phyloP scores from a whole-genome alignment of 2,329 filamentous ascomycete genomes.

The Drechmeria coniospora region DNA sequence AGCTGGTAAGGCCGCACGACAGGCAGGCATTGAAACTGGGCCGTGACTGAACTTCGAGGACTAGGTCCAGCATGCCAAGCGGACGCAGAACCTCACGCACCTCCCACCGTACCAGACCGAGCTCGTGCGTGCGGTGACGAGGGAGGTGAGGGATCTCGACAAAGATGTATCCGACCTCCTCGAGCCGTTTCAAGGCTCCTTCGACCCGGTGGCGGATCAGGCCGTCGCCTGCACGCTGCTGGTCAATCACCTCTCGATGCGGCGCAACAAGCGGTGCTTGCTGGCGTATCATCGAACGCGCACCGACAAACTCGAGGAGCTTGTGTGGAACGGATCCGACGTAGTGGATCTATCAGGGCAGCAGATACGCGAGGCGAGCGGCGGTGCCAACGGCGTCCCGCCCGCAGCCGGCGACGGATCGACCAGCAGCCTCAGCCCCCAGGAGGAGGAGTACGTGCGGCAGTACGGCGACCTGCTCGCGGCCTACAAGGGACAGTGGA shows the following conservation, averaged over 20 bases:
- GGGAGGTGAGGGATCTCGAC: conserved; percentile 87
- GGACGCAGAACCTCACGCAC: conserved; percentile 71
- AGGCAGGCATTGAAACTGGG: too few relatives aligned
- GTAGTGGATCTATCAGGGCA: conserved; percentile 55
- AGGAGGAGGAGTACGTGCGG: conserved; percentile 91
- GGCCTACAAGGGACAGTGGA: conserved; percentile 98
- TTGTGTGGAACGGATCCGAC: conserved; percentile 84
- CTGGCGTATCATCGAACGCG: conserved; percentile 86
- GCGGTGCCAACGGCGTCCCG: conserved; percentile 15
- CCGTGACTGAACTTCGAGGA: too few relatives aligned
- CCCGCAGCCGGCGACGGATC: conserved; percentile 28
- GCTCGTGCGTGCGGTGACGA: conserved; percentile 69
- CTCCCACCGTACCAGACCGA: conserved; percentile 89
- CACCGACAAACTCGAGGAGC: conserved; percentile 80
- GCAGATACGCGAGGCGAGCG: conserved; percentile 28
- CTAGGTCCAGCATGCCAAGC: conserved; percentile 93
- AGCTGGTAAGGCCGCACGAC: conserved; percentile 67
- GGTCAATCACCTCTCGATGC: conserved; percentile 88
- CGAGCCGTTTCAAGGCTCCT: conserved; percentile 68
- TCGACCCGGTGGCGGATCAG: conserved; percentile 71
- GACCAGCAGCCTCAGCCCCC: conserved; percentile 73
- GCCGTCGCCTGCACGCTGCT: conserved; percentile 77
- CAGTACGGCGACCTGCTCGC: conserved; percentile 84
- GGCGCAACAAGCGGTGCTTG: conserved; percentile 87
- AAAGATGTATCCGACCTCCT: conserved; percentile 69